Evolutionary conservation across 108 stramenopile genomes (phyloP).

Genomic region (Cyclotella atomus): DNA sequence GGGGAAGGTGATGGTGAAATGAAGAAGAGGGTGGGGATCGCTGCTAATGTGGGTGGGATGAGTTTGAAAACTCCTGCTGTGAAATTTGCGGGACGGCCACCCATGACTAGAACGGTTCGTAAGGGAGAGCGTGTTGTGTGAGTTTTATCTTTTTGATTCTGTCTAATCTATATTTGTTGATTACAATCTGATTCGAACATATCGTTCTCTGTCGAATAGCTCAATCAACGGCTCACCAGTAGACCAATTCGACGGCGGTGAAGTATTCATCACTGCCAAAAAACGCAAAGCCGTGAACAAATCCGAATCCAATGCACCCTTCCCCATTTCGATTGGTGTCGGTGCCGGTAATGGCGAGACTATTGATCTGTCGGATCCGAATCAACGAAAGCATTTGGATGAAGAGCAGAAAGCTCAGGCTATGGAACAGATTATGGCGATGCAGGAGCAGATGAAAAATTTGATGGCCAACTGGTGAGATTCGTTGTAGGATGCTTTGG

Average conservation of each 20-base stretch:
- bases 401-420: slow-evolving; percentile 64
- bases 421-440: slow-evolving; percentile 62
- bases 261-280: slow-evolving; percentile 73
- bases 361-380: slow-evolving; percentile 67
- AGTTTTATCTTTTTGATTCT: slow-evolving; percentile 10
- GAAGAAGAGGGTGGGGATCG: slow-evolving; percentile 4
- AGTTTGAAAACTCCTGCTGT: slow-evolving; percentile 55
- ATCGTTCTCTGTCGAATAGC: not conserved
- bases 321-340: slow-evolving; percentile 59
- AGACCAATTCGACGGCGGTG: slow-evolving; percentile 20
- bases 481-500: too few species aligned
- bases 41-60: not conserved
- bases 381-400: slow-evolving; percentile 54
- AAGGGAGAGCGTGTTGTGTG: slow-evolving; percentile 67
- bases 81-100: slow-evolving; percentile 23
- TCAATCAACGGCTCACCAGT: slow-evolving; percentile 5
- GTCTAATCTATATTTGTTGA: not conserved
- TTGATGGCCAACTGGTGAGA: slow-evolving; percentile 67
- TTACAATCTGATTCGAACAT: not conserved
- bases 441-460: slow-evolving; percentile 81
- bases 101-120: slow-evolving; percentile 58
- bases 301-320: slow-evolving; percentile 15
- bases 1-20: slow-evolving; percentile 21
- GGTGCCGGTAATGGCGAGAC: slow-evolving; percentile 70
- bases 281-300: slow-evolving; percentile 49